These are phyloP conservation scores for Calocybe indica DNA, from an alignment of 768 basidiomycete species.

Conservation along the genomic window DNA sequence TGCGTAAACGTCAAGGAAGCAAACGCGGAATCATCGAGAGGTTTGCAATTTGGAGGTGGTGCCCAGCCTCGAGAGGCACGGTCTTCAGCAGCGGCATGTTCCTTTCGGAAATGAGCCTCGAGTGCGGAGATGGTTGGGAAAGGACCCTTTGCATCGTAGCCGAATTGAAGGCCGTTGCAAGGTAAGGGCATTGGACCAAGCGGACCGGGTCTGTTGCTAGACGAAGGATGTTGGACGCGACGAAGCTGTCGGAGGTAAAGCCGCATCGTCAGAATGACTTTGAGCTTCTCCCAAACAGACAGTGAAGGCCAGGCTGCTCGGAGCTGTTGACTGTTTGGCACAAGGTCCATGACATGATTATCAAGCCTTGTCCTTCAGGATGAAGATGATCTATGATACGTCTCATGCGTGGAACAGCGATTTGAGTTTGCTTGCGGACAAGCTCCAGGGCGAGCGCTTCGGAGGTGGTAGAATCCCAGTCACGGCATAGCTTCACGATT, in stretches of 20 bases:
- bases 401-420: no score
- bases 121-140: slow-evolving; percentile 15
- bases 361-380: neutral
- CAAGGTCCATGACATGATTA: slow-evolving; percentile 22
- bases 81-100: slow-evolving; percentile 16
- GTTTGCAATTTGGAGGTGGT: neutral
- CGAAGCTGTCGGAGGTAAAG: slow-evolving; percentile 18
- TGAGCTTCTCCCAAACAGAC: slow-evolving; percentile 8
- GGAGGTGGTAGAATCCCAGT: no score
- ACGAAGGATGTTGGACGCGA: slow-evolving; percentile 5
- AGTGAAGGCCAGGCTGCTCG: slow-evolving; percentile 12
- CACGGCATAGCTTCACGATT: no score
- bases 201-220: slow-evolving; percentile 13
- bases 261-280: slow-evolving; percentile 13
- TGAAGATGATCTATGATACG: no score
- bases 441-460: no score
- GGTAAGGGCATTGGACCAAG: slow-evolving; percentile 7
- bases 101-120: neutral
- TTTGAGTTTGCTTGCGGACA: no score
- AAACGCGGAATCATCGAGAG: neutral
- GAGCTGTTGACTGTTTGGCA: slow-evolving; percentile 12
- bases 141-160: slow-evolving; percentile 19
- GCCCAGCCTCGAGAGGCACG: neutral
- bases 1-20: slow-evolving; percentile 3
- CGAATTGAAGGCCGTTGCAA: slow-evolving; percentile 12